Evolutionary conservation across 768 basidiomycete genomes (phyloP).

Genomic region (Auriscalpium microsporum): DNA sequence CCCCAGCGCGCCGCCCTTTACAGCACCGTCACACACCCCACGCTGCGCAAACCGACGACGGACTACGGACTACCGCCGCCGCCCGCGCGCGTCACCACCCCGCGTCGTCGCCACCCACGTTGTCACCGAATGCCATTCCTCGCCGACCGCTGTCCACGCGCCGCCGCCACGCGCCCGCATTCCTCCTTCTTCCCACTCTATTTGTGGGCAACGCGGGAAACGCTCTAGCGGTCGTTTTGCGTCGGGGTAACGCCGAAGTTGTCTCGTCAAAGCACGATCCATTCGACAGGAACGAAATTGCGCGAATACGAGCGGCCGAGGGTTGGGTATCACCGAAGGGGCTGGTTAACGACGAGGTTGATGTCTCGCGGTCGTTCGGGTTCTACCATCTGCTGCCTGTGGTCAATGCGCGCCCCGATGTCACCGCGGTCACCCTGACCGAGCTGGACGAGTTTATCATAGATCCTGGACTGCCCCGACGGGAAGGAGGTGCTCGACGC

Average conservation of each 20-base stretch:
- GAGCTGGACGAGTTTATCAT: constrained; percentile 94
- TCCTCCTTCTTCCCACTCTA: too few species aligned
- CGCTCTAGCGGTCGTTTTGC: constrained; percentile 78
- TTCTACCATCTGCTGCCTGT: constrained; percentile 85
- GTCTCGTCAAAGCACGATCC: constrained; percentile 84
- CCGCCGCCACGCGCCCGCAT: too few species aligned
- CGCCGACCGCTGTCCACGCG: too few species aligned
- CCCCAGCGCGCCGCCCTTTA: too few species aligned
- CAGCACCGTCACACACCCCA: too few species aligned
- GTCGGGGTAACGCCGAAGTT: constrained; percentile 61
- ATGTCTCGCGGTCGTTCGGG: constrained; percentile 90
- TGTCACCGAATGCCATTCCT: too few species aligned
- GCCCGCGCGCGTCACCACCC: too few species aligned
- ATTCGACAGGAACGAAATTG: constrained; percentile 76
- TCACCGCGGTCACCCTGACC: constrained; percentile 57
- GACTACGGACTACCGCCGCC: too few species aligned
- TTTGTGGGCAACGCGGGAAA: constrained; percentile 89
- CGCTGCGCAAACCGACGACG: too few species aligned
- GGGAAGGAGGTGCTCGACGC: constrained; percentile 71
- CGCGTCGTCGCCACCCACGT: too few species aligned
- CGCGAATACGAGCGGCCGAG: constrained; percentile 80
- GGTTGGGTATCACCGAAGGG: constrained; percentile 93
- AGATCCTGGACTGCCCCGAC: constrained; percentile 88
- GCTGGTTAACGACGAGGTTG: constrained; percentile 84
- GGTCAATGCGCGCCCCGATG: constrained; percentile 82